phyloP scores from a whole-genome alignment of 2,329 filamentous ascomycete genomes.

The Pseudocercospora eumusae region DNA sequence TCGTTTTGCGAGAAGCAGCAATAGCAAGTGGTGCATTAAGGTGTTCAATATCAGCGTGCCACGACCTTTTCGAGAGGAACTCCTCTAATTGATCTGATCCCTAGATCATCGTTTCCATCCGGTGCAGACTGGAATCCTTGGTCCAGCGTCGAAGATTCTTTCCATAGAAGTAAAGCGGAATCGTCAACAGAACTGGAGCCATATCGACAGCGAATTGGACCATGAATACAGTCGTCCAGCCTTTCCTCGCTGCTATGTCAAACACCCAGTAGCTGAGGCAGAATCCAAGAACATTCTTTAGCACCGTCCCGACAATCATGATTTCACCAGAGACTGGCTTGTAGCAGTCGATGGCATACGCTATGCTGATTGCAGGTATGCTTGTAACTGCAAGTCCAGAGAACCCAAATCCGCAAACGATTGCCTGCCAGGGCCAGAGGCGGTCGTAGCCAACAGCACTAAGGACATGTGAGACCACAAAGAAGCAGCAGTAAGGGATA shows the following conservation, averaged over 20 bases:
- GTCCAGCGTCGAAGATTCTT: slow-evolving; percentile 47
- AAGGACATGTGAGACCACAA: slow-evolving; percentile 51
- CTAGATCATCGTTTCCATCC: slow-evolving; percentile 21
- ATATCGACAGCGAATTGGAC: slow-evolving; percentile 47
- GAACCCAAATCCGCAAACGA: slow-evolving; percentile 53
- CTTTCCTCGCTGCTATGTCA: slow-evolving; percentile 42
- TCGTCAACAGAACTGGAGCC: slow-evolving; percentile 43
- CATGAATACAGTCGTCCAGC: slow-evolving; percentile 48
- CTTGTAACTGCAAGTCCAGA: slow-evolving; percentile 46
- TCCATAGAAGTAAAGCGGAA: slow-evolving; percentile 48
- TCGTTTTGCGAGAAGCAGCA: no score
- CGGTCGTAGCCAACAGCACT: slow-evolving; percentile 53
- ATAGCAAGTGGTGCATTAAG: no score
- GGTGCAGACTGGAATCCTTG: slow-evolving; percentile 40
- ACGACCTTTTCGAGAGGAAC: neutral
- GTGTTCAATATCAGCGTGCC: neutral
- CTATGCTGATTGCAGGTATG: slow-evolving; percentile 47
- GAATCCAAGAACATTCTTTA: slow-evolving; percentile 51
- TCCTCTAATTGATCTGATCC: no score
- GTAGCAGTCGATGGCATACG: slow-evolving; percentile 52
- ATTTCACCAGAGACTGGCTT: slow-evolving; percentile 51
- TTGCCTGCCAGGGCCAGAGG: slow-evolving; percentile 53
- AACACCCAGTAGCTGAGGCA: slow-evolving; percentile 48
- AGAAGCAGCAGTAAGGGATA: slow-evolving; percentile 53
- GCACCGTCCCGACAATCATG: slow-evolving; percentile 49